Evolutionary conservation across 805 yeast genomes (phyloP).

Genomic region (Ogataea degrootiae): DNA sequence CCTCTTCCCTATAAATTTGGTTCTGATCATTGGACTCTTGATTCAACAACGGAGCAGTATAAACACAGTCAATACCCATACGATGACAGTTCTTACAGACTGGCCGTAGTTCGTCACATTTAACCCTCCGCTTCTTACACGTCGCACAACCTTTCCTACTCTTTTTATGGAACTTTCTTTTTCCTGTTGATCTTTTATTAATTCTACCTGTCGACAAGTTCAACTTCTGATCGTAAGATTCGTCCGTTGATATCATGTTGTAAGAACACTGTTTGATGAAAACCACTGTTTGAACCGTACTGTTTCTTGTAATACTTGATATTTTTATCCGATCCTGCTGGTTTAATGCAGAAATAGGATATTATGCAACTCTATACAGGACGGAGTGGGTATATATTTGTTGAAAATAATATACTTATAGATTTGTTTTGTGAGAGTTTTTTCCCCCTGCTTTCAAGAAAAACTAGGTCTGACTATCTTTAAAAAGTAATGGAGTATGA

Average conservation of each 20-base stretch:
- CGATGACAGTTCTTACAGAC: constrained; percentile 73
- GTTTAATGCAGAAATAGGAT: not conserved
- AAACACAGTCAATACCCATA: constrained; percentile 75
- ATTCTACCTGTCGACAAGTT: constrained; percentile 17
- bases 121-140: constrained; percentile 84
- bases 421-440: no score
- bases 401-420: no score
- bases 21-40: not conserved
- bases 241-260: no score
- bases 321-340: not conserved
- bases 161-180: constrained; percentile 84
- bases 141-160: constrained; percentile 86
- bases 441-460: no score
- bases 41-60: constrained; percentile 20
- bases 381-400: no score
- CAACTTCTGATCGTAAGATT: not conserved
- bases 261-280: no score
- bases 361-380: not conserved
- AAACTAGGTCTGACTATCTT: no score
- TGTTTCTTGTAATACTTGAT: not conserved
- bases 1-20: not conserved
- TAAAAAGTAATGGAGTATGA: no score
- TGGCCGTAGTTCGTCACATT: constrained; percentile 87
- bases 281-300: no score
- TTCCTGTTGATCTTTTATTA: constrained; percentile 48